Evolutionary conservation across 257 asterid species (phyloP).

Genomic region (Nicotiana obtusifolia): DNA sequence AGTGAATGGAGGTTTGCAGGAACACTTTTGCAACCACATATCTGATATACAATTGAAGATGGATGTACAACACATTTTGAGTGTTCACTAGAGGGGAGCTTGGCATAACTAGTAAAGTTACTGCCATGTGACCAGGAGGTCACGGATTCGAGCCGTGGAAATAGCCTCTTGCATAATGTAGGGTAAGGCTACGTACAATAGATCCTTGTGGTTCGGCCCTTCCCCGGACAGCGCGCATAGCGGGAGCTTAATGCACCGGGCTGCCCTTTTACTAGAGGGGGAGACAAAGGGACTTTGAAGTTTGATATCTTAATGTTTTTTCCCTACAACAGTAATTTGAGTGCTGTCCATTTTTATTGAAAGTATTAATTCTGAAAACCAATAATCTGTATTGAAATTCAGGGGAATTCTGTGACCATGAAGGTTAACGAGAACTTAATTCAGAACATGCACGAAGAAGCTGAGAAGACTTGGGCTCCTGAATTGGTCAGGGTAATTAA

Average conservation of each 20-base stretch:
- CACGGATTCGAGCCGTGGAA: too few species aligned
- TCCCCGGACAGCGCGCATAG: too few species aligned
- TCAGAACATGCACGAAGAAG: conserved; percentile 46
- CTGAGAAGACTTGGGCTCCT: conserved; percentile 63
- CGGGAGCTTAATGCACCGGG: too few species aligned
- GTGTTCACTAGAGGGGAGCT: not conserved
- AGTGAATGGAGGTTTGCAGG: not conserved
- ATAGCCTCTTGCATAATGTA: too few species aligned
- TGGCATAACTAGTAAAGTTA: too few species aligned
- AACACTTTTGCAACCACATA: not conserved
- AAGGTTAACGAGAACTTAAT: conserved; percentile 52
- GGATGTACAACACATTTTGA: not conserved
- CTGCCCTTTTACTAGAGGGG: too few species aligned
- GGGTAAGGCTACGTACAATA: too few species aligned
- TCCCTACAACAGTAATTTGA: not conserved
- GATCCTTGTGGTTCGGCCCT: too few species aligned
- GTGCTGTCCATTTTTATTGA: not conserved
- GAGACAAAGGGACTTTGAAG: not conserved
- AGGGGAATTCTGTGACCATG: conserved; percentile 68
- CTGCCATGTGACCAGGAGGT: too few species aligned
- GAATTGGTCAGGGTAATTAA: conserved; percentile 49
- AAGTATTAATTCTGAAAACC: not conserved
- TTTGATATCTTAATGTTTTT: not conserved
- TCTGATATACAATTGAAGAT: not conserved
- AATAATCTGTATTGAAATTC: conserved; percentile 8